A percentile compares a stretch with the other conserved stretches of the same genome.
These are phyloP conservation scores for Mycena sp. DNA, from an alignment of 1,284 basidiomycete genomes.

Conservation along the genomic window DNA sequence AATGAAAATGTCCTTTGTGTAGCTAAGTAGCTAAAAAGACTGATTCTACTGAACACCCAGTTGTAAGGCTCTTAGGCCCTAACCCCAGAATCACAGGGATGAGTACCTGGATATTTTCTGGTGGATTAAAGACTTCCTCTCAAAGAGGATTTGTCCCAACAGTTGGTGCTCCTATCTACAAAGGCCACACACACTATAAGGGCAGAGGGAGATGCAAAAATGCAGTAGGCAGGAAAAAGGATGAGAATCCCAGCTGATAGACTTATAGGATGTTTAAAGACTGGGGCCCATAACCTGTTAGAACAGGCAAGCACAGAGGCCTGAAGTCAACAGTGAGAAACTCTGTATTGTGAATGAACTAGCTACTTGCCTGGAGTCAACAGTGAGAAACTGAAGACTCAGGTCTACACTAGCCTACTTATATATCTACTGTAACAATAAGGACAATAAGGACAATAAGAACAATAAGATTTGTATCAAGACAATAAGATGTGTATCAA, in stretches of 20 bases:
- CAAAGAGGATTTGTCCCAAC: neutral
- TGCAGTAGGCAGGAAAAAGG: neutral
- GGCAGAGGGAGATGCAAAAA: neutral
- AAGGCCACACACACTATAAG: too few species aligned
- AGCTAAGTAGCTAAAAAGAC: too few species aligned
- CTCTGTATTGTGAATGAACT: neutral
- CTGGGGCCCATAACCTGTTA: slow-evolving; percentile 4
- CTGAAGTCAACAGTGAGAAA: slow-evolving; percentile 8
- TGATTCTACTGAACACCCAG: neutral
- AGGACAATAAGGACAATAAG: neutral
- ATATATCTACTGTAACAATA: neutral
- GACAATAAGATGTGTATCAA: too few species aligned
- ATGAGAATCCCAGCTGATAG: neutral
- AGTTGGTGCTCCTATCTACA: too few species aligned
- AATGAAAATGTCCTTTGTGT: too few species aligned
- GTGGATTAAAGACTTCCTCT: too few species aligned
- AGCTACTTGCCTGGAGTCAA: too few species aligned
- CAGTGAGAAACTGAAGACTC: neutral
- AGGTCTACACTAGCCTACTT: neutral
- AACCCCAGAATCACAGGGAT: too few species aligned
- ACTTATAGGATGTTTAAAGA: neutral
- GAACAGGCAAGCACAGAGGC: neutral
- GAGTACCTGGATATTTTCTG: too few species aligned
- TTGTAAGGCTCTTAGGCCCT: neutral
- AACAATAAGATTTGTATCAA: too few species aligned